Conservation (phyloP, 2,329 filamentous ascomycete genomes). For the Beauveria caledonica region DNA sequence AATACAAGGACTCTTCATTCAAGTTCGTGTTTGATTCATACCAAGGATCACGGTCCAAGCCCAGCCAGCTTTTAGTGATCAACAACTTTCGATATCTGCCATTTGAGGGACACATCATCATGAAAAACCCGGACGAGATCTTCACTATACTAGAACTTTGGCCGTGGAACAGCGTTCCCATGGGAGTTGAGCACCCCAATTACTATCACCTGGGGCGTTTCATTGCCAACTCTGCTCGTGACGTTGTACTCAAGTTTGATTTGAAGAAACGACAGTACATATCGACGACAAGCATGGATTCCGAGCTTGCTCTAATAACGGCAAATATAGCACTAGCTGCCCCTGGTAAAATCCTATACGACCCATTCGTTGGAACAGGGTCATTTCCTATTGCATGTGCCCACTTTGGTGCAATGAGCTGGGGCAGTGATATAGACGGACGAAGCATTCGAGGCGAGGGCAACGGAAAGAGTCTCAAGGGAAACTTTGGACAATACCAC, state of each 20-base stretch:
- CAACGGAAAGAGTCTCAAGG: conserved; percentile 40
- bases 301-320: conserved; percentile 82
- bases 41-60: conserved; percentile 58
- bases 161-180: conserved; percentile 43
- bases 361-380: conserved; percentile 92
- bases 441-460: conserved; percentile 71
- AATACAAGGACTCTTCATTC: conserved; percentile 61
- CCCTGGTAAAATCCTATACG: conserved; percentile 81
- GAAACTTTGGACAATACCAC: conserved; percentile 82
- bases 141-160: conserved; percentile 84
- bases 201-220: conserved; percentile 63
- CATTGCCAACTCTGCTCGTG: conserved; percentile 57
- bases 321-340: conserved; percentile 81
- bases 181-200: conserved; percentile 45
- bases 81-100: conserved; percentile 71
- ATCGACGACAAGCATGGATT: conserved; percentile 94
- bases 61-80: conserved; percentile 65
- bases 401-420: conserved; percentile 75
- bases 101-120: conserved; percentile 68
- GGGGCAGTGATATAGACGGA: conserved; percentile 91
- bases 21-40: conserved; percentile 81
- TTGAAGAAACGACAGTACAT: conserved; percentile 93
- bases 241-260: conserved; percentile 66
- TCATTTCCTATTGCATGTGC: conserved; percentile 86
- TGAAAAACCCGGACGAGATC: conserved; percentile 64